A percentile compares a stretch with the other conserved stretches of the same genome.
phyloP scores from a whole-genome alignment of 371 early-diverging fungal genomes.

The Syncephalastrum contaminatum region DNA sequence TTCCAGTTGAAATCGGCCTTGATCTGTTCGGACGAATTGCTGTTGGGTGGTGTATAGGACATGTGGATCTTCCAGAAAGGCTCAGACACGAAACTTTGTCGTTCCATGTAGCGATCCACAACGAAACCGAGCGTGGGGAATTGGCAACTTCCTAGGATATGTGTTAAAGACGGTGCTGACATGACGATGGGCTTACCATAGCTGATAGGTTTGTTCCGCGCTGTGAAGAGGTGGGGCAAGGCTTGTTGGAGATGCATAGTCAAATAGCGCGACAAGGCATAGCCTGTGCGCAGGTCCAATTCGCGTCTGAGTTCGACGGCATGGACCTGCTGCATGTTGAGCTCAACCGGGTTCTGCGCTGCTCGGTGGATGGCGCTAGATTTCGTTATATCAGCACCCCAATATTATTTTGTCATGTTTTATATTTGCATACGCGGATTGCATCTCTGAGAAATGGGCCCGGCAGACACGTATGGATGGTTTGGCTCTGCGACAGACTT shows the following conservation, averaged over 20 bases:
- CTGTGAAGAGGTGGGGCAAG: constrained; percentile 8
- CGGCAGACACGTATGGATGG: constrained; percentile 66
- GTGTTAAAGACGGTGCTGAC: neutral
- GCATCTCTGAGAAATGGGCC: constrained; percentile 84
- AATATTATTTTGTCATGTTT: neutral
- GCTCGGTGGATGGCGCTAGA: constrained; percentile 79
- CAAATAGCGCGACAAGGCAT: constrained; percentile 84
- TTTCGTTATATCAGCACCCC: neutral
- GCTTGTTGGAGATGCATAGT: too few relatives aligned
- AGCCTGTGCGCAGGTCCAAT: constrained; percentile 97
- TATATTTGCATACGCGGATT: constrained; percentile 45
- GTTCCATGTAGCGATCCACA: constrained; percentile 85
- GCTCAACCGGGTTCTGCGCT: constrained; percentile 64
- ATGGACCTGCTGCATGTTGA: constrained; percentile 78
- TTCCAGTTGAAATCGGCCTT: constrained; percentile 75
- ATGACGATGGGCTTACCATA: constrained; percentile 70
- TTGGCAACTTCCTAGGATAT: constrained; percentile 91
- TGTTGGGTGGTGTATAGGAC: constrained; percentile 35
- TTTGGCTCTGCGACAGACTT: constrained; percentile 68
- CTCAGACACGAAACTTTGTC: constrained; percentile 88
- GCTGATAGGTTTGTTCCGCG: constrained; percentile 68
- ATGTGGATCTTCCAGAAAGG: constrained; percentile 89
- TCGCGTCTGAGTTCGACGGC: constrained; percentile 94
- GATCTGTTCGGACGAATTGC: constrained; percentile 23
- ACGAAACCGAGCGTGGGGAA: constrained; percentile 99